Base-by-base conservation (phyloP, 805 yeast species). In the Gaillardinia entomophila region DNA sequence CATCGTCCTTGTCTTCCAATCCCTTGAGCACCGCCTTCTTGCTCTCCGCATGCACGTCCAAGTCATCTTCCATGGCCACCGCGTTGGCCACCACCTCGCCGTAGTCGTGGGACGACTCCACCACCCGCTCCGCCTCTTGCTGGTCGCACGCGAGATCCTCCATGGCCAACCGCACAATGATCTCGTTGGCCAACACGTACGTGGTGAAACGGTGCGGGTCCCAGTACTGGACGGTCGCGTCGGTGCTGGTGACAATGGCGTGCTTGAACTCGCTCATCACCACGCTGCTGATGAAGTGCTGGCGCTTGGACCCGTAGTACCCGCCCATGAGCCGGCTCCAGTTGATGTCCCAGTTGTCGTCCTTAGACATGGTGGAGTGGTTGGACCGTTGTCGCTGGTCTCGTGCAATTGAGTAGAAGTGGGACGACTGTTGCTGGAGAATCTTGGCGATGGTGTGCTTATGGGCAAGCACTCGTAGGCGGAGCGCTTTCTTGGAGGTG, bases 131-230 rank as follows among this genome's bases (percentile, higher is more conserved):
- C 0, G 80, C 82, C 15, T 57, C 54, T 2, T 58, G 67, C 12
- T 68, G 41, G n/a, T 53, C 45, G 3, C 51, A 30, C 2, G 43
- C 34, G 52, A 64, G 43, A 38, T 78, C 81, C 3, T 68, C 66
- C 48, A 66, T 62, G 6, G 74, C 68, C 14, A 79, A 44, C 19
- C 76, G 55, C 5, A 75, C 55, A 3, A 78, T 63, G 4, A 82
- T 50, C 43, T 82, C 89, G 17, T 82, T 79, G 6, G 84, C 77
- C 16, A 82, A 51, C 2, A 81, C 78, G 44, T 74, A 77, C 12
- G 72, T 63, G 3, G 71, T 55, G 47, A 79, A 82, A 33, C 73
- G 71, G 15, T 66, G 64, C 1, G 62, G 43, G 2, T 82, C 74
- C 85, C 87, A 81, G 60, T 77, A 82, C 28, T 60, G 55, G 6